Evolutionary conservation across 1,139 yeast species (phyloP).

Genomic region (Diutina siamensis): DNA sequence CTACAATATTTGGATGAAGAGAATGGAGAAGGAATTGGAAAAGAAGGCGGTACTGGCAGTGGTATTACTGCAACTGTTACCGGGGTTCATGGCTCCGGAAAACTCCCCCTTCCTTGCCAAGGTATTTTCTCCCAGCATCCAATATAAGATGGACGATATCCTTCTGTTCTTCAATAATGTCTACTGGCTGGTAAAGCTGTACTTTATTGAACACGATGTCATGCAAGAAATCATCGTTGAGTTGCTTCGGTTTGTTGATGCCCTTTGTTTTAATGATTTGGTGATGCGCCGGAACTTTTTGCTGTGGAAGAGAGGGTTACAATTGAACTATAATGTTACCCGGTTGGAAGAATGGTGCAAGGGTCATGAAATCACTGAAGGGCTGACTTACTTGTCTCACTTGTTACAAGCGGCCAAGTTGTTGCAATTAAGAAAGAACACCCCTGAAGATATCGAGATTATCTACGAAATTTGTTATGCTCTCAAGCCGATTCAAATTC

Average conservation of each 20-base stretch:
- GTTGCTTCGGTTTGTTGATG: conserved; percentile 78
- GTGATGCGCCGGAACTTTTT: conserved; percentile 90
- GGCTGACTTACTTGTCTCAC: conserved; percentile 78
- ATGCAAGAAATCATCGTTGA: conserved; percentile 80
- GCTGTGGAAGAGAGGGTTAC: conserved; percentile 97
- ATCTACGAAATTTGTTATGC: conserved; percentile 94
- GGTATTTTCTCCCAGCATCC: conserved; percentile 62
- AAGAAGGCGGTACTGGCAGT: conserved; percentile 92
- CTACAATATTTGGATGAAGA: conserved; percentile 96
- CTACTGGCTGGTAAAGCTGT: conserved; percentile 89
- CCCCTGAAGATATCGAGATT: conserved; percentile 83
- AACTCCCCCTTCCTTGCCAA: conserved; percentile 76
- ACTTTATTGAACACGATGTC: conserved; percentile 77
- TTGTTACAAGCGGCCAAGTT: conserved; percentile 90
- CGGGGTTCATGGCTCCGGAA: conserved; percentile 92
- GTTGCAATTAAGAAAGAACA: conserved; percentile 81
- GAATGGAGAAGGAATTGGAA: conserved; percentile 81
- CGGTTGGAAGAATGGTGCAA: conserved; percentile 98
- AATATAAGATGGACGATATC: conserved; percentile 91
- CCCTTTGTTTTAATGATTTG: conserved; percentile 89
- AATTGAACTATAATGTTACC: conserved; percentile 91
- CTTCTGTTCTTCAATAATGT: conserved; percentile 83
- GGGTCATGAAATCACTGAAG: conserved; percentile 85
- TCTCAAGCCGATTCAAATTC: conserved; percentile 87
- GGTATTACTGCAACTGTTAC: conserved; percentile 85